Conservation (phyloP, 1,139 yeast species). For the Blastobotrys arbuscula region DNA sequence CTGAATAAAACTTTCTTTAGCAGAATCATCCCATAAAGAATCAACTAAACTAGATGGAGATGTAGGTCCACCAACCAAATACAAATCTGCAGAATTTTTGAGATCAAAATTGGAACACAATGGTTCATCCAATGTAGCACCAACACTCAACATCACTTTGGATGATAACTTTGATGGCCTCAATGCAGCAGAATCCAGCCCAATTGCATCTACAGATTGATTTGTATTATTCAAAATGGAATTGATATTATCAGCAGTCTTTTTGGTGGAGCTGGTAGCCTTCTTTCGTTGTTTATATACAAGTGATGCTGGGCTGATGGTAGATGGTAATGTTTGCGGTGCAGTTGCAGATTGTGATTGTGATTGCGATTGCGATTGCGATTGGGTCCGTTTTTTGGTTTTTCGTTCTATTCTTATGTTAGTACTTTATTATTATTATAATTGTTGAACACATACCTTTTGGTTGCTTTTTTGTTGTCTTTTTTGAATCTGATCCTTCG, state of each 20-base stretch:
- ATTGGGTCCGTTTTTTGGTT: slow-evolving; percentile 20
- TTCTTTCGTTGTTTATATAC: slow-evolving; percentile 6
- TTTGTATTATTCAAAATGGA: neutral
- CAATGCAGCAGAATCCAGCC: slow-evolving; percentile 1
- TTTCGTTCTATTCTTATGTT: slow-evolving; percentile 7
- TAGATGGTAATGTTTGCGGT: slow-evolving; percentile 14
- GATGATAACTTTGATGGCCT: slow-evolving; percentile 10
- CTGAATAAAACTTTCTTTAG: neutral
- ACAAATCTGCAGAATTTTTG: slow-evolving; percentile 6
- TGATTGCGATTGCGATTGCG: no score
- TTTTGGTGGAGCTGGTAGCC: neutral
- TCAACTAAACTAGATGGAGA: slow-evolving; percentile 11
- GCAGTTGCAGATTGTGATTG: slow-evolving; percentile 28
- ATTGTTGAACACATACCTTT: slow-evolving; percentile 1
- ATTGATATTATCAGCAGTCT: neutral
- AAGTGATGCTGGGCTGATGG: slow-evolving; percentile 11
- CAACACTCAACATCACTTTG: slow-evolving; percentile 12
- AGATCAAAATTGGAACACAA: slow-evolving; percentile 1
- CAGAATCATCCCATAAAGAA: slow-evolving; percentile 8
- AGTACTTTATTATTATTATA: neutral
- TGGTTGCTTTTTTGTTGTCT: neutral
- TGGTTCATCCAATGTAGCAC: neutral
- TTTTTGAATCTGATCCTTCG: slow-evolving; percentile 3
- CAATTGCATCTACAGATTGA: neutral
- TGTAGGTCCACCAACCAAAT: slow-evolving; percentile 8